These are phyloP conservation scores for Pseudofabraea citricarpa DNA, from an alignment of 2,329 filamentous ascomycete genomes.

Conservation along the genomic window DNA sequence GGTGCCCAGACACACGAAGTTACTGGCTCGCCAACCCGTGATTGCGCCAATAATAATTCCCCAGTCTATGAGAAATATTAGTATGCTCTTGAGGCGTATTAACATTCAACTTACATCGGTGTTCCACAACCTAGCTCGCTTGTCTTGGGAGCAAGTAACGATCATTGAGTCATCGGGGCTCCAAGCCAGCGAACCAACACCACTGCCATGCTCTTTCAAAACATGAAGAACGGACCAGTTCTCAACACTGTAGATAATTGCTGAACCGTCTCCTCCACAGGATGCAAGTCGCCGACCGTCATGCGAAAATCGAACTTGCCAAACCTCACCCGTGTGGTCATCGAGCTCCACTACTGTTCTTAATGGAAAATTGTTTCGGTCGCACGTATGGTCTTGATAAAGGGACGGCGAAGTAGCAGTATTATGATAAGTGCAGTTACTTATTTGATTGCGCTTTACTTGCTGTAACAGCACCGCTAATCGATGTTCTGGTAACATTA, in stretches of 20 bases:
- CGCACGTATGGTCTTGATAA: slow-evolving; percentile 84
- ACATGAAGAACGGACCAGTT: slow-evolving; percentile 61
- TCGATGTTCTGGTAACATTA: slow-evolving; percentile 93
- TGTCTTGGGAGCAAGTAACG: slow-evolving; percentile 76
- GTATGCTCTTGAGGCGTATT: too few relatives aligned
- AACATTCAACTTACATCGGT: slow-evolving; percentile 58
- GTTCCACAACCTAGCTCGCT: slow-evolving; percentile 72
- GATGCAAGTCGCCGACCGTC: slow-evolving; percentile 80
- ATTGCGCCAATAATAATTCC: slow-evolving; percentile 55
- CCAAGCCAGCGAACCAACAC: slow-evolving; percentile 81
- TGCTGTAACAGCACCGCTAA: slow-evolving; percentile 76
- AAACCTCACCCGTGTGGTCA: slow-evolving; percentile 78
- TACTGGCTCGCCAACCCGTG: slow-evolving; percentile 75
- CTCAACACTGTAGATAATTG: slow-evolving; percentile 77
- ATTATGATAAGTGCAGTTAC: slow-evolving; percentile 84
- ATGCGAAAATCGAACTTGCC: slow-evolving; percentile 87
- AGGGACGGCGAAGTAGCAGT: slow-evolving; percentile 73
- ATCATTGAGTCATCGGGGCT: slow-evolving; percentile 86
- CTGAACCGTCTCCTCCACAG: slow-evolving; percentile 68
- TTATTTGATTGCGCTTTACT: slow-evolving; percentile 79
- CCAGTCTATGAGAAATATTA: slow-evolving; percentile 48
- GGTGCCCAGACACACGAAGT: slow-evolving; percentile 87
- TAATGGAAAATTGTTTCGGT: slow-evolving; percentile 73
- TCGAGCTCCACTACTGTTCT: slow-evolving; percentile 65
- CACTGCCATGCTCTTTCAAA: slow-evolving; percentile 60